Conservation (phyloP, 441 rosid species). For the Erodium moschatum region DNA sequence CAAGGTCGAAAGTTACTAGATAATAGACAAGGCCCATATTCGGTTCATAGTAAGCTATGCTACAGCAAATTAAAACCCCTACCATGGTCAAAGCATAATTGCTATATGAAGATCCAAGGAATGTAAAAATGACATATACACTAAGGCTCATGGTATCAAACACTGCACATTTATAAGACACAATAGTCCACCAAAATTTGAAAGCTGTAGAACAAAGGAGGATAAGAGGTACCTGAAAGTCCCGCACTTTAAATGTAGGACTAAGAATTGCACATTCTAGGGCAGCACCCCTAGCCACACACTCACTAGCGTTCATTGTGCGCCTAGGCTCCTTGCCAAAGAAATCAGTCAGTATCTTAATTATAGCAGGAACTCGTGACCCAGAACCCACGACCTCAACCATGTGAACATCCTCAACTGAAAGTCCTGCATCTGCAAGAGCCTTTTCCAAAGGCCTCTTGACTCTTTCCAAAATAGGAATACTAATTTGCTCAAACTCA, state of each 20-base stretch:
- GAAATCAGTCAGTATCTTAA: constrained; percentile 71
- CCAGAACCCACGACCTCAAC: constrained; percentile 94
- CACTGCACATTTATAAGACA: neutral
- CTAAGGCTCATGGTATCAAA: neutral
- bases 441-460: constrained; percentile 86
- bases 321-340: constrained; percentile 95
- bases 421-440: constrained; percentile 71
- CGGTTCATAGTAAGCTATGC: neutral
- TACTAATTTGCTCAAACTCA: constrained; percentile 76
- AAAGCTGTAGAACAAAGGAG: neutral
- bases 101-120: neutral
- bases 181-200: neutral
- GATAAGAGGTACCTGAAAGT: constrained; percentile 61
- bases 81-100: neutral
- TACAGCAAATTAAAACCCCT: neutral
- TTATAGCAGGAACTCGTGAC: constrained; percentile 74
- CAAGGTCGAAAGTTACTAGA: neutral
- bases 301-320: constrained; percentile 97
- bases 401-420: constrained; percentile 61
- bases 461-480: constrained; percentile 78
- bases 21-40: neutral
- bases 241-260: constrained; percentile 92
- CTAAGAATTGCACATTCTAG: constrained; percentile 94
- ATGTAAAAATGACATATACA: neutral
- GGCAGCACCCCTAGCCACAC: constrained; percentile 88